Base-by-base conservation (phyloP, 768 basidiomycete species). In the Mycena polygramma region DNA sequence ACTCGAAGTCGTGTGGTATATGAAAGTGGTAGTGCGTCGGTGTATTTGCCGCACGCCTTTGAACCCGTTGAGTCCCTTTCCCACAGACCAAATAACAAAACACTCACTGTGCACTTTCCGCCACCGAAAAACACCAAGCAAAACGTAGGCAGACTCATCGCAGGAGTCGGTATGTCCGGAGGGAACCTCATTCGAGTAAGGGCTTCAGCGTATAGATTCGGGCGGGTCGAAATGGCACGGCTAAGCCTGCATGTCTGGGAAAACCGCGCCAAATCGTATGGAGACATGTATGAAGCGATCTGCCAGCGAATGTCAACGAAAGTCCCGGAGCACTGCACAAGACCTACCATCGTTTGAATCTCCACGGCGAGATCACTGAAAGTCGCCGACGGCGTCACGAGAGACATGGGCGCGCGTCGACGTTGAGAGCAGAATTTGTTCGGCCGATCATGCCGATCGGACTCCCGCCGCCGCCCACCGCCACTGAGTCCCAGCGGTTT, bases 141-240 rank as follows among this genome's bases (percentile, higher is more conserved):
- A 43, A 54, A 63, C 54, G 24, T 43, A 8, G 37, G 6, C 24
- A 63, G 22, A 41, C 62, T 63, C n/a, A 14, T 36, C 51, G 62
- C 49, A 53, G 62, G 62, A 52, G 52, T 63, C 51, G 62, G 62
- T 10, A 63, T 54, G 7, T 61, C 20, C 1, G 36, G 22, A 22
- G 62, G 52, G 45, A 63, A 63, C 0, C 14, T 22, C n/a, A 63
- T 22, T 20, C 52, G n/a, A 9, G 19, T 37, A 30, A 53, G 51
- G 35, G 51, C 37, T 9, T 63, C 22, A 17, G 9, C 52, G 49
- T 54, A 63, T 53, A 63, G 11, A 43, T 54, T 53, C 15, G 51
- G 52, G 4, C 62, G 49, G 24, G 41, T 63, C 2, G 62, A 53
- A 20, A 63, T 54, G 0, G 36, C 62, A 1, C 49, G 51, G 30